Base-by-base conservation (phyloP, 192 early-diverging fungal species). In the Podila horticola region DNA sequence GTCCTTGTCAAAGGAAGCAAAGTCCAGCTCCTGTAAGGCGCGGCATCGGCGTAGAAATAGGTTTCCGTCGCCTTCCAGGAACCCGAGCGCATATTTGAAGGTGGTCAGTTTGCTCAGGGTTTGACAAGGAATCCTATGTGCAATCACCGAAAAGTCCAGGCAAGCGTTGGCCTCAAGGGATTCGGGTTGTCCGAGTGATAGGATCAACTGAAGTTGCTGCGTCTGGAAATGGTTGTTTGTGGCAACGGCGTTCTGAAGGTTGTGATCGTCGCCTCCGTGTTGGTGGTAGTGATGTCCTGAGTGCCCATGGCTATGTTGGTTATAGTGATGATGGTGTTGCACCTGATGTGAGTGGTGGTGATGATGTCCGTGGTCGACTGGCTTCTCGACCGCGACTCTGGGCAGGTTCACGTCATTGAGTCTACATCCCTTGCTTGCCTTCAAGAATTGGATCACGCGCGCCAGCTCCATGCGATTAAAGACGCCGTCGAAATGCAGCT, bases 1-100 rank as follows among this genome's bases (percentile, higher is more conserved):
- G 50, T 70, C 58, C n/a, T 15, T 45, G 48, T 76, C 67, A 70
- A 76, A 70, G 1, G 67, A 20, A 0, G 67, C 57, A 59, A 76
- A 69, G 5, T 69, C 74, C 12, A 76, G 26, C 1, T 65, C 55
- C 15, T 28, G 20, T 6, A 76, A 15, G 3, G 31, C 55, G 5
- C 62, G 61, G 60, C 74, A 76, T 5, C 67, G 52, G 2, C 63
- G 49, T 29, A 70, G 45, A 31, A 76, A 70, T 28, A 29, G 15
- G 13, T 38, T 49, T 12, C 57, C 62, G 3, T 76, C 63, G 0
- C 66, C 74, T 5, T 66, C 62, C n/a, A 65, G 0, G 5, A 65
- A 69, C 5, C 67, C 63, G 19, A 52, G 74, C 24, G 64, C 67
- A 30, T 65, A 57, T 24, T 65, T 64, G 31, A 70, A 64, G 20